phyloP scores from a whole-genome alignment of 352 stramenopile genomes.

The Saprolegnia diclina region DNA sequence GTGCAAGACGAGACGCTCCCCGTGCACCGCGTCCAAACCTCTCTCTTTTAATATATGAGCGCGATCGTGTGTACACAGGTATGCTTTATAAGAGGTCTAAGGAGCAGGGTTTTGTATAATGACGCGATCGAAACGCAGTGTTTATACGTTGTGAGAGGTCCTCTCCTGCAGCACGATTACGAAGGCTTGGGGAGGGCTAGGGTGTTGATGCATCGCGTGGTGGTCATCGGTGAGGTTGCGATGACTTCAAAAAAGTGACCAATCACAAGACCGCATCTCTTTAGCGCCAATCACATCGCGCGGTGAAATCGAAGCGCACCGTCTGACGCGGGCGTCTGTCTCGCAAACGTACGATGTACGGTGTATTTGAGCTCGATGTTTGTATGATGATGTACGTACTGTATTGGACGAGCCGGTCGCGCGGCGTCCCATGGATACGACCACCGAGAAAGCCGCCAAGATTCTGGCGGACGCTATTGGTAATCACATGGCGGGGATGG shows the following conservation, averaged over 20 bases:
- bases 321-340: constrained; percentile 1
- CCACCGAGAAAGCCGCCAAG: neutral
- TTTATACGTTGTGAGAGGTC: neutral
- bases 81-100: neutral
- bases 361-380: neutral
- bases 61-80: neutral
- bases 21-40: neutral
- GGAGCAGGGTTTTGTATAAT: neutral
- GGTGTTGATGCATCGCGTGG: constrained; percentile 22
- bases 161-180: constrained; percentile 15
- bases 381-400: constrained; percentile 1
- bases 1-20: neutral
- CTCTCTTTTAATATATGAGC: neutral
- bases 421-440: neutral
- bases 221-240: constrained; percentile 12
- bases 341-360: constrained; percentile 2
- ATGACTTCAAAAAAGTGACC: constrained; percentile 23
- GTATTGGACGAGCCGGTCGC: neutral
- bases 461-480: neutral
- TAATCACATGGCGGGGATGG: neutral
- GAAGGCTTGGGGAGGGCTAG: neutral
- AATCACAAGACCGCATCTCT: constrained; percentile 20
- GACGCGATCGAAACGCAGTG: neutral
- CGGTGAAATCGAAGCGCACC: neutral
- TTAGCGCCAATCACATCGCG: constrained; percentile 18